phyloP scores from a whole-genome alignment of 2,329 filamentous ascomycete genomes.

The Biscogniauxia sp. region DNA sequence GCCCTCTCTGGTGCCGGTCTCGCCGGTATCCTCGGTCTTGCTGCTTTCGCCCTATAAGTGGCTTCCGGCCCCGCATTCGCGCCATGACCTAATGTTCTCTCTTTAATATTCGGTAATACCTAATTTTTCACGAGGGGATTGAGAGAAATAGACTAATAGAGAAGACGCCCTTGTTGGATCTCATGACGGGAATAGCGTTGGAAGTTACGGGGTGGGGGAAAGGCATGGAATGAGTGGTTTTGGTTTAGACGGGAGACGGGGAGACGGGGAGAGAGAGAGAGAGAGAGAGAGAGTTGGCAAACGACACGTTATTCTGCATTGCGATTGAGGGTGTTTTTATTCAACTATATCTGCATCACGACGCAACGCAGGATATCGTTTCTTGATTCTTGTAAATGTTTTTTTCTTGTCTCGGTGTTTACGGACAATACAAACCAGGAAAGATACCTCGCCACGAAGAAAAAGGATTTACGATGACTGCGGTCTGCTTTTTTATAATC shows the following conservation, averaged over 20 bases:
- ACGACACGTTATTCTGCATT: conserved; percentile 35
- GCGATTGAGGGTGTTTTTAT: conserved; percentile 34
- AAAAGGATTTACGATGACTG: conserved; percentile 38
- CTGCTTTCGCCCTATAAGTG: conserved; percentile 58
- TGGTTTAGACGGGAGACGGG: conserved; percentile 25
- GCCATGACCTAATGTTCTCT: conserved; percentile 39
- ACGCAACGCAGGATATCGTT: conserved; percentile 35
- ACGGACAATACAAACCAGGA: conserved; percentile 21
- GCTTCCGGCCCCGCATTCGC: conserved; percentile 31
- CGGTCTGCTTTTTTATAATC: conserved; percentile 25
- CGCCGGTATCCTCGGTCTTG: conserved; percentile 58
- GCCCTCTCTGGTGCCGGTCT: conserved; percentile 58
- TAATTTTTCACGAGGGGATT: conserved; percentile 25
- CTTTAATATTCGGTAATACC: conserved; percentile 39
- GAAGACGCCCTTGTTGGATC: neutral
- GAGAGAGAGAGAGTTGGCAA: conserved; percentile 21
- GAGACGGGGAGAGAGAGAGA: too few species aligned
- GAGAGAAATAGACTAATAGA: too few species aligned
- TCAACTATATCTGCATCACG: neutral
- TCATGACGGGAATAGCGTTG: conserved; percentile 38
- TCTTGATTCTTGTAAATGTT: conserved; percentile 42
- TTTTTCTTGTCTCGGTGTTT: conserved; percentile 38
- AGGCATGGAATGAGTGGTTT: conserved; percentile 15
- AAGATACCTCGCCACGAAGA: conserved; percentile 31
- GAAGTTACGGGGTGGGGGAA: conserved; percentile 29